Conservation (phyloP, 2,329 filamentous ascomycete species). For the Talaromyces pinophilus region DNA sequence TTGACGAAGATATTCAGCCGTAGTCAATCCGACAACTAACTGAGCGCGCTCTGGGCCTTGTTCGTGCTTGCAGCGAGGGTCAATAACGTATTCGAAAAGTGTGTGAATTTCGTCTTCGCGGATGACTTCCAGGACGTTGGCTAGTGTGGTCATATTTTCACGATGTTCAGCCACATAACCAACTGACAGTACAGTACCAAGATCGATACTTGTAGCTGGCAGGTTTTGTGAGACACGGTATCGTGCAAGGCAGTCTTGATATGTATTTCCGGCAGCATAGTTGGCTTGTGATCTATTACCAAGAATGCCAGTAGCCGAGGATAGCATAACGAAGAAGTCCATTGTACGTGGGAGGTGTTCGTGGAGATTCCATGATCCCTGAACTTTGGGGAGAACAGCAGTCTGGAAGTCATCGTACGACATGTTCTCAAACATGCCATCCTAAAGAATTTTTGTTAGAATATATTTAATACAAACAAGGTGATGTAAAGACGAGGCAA, state of each 20-base stretch:
- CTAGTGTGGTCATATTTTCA: conserved; percentile 17
- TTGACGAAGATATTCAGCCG: conserved; percentile 24
- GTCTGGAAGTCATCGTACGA: conserved; percentile 41
- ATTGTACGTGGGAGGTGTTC: conserved; percentile 32
- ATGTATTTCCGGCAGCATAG: conserved; percentile 45
- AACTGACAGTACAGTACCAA: conserved; percentile 38
- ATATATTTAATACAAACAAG: neutral
- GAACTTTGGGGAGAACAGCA: conserved; percentile 44
- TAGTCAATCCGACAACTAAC: conserved; percentile 27
- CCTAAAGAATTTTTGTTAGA: conserved; percentile 23
- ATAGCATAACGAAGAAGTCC: conserved; percentile 48
- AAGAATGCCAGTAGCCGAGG: conserved; percentile 46
- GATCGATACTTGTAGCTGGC: conserved; percentile 31
- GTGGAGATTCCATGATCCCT: conserved; percentile 42
- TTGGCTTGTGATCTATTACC: conserved; percentile 52
- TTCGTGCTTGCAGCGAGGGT: conserved; percentile 24
- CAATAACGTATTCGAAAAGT: conserved; percentile 27
- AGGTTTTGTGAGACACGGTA: conserved; percentile 31
- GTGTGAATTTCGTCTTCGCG: conserved; percentile 27
- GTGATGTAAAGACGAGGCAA: neutral
- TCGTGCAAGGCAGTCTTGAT: conserved; percentile 40
- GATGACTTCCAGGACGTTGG: conserved; percentile 22
- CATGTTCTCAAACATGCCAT: conserved; percentile 44
- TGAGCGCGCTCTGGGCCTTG: conserved; percentile 23
- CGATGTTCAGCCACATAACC: conserved; percentile 38